Evolutionary conservation across 306 rosid species (phyloP).

Genomic region (Prinsepia uniflora): DNA sequence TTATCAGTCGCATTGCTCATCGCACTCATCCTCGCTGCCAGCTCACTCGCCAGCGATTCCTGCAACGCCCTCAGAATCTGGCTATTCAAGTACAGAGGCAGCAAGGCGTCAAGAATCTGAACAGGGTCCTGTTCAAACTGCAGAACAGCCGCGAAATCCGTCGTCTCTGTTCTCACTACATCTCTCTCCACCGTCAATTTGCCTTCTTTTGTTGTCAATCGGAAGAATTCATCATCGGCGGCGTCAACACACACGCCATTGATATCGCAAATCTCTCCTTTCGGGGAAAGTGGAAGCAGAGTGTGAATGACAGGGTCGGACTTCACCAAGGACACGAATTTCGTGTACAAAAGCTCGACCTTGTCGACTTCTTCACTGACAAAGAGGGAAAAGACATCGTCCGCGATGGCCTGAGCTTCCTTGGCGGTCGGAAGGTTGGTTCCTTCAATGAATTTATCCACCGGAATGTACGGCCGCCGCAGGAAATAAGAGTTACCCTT

Average conservation of each 20-base stretch:
- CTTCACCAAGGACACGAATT: slow-evolving; percentile 76
- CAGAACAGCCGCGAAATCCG: slow-evolving; percentile 62
- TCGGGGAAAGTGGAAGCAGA: slow-evolving; percentile 82
- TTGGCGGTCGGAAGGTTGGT: slow-evolving; percentile 69
- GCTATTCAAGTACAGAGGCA: slow-evolving; percentile 84
- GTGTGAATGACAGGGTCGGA: slow-evolving; percentile 79
- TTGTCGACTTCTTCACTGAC: slow-evolving; percentile 84
- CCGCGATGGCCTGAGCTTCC: slow-evolving; percentile 92
- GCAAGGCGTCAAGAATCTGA: slow-evolving; percentile 84
- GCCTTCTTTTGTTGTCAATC: slow-evolving; percentile 83
- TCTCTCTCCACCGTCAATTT: slow-evolving; percentile 79
- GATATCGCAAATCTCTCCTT: slow-evolving; percentile 80
- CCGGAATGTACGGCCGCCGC: slow-evolving; percentile 79
- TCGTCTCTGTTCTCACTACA: slow-evolving; percentile 40
- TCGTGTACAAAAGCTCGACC: slow-evolving; percentile 78
- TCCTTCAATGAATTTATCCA: slow-evolving; percentile 66
- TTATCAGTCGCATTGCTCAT: slow-evolving; percentile 82
- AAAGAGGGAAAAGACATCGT: slow-evolving; percentile 79
- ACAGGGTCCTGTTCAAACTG: slow-evolving; percentile 92
- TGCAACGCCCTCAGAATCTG: slow-evolving; percentile 84
- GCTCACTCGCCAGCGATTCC: slow-evolving; percentile 87
- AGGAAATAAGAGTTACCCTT: slow-evolving; percentile 75
- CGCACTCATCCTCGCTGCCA: slow-evolving; percentile 88
- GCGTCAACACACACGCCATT: slow-evolving; percentile 85
- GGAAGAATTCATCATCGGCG: slow-evolving; percentile 81